Conservation (phyloP, 192 early-diverging fungal genomes). For the Allomyces macrogynus region DNA sequence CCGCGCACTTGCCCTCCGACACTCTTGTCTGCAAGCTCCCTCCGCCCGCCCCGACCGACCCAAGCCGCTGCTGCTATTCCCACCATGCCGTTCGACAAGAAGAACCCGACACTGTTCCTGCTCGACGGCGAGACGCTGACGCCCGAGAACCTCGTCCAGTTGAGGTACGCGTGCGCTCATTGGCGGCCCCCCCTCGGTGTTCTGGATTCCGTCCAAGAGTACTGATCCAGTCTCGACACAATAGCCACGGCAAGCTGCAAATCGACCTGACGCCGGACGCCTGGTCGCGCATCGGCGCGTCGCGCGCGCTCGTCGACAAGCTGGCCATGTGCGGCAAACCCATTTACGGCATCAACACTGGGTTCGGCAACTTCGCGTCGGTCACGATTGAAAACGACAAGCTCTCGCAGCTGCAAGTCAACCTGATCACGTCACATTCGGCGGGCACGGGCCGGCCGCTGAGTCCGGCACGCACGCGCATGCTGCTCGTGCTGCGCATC, state of each 20-base stretch:
- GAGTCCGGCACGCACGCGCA: slow-evolving; percentile 7
- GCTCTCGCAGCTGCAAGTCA: slow-evolving; percentile 5
- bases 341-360: slow-evolving; percentile 12
- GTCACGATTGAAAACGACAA: slow-evolving; percentile 4
- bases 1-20: too few species aligned
- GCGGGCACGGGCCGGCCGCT: slow-evolving; percentile 9
- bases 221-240: too few species aligned
- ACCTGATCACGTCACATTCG: slow-evolving; percentile 8
- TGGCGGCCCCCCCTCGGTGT: too few species aligned
- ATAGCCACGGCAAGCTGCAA: slow-evolving; percentile 4
- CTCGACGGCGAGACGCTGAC: slow-evolving; percentile 9
- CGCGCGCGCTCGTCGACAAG: slow-evolving; percentile 5
- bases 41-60: too few species aligned
- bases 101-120: not conserved
- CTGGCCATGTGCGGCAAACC: slow-evolving; percentile 4
- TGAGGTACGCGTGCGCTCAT: not conserved
- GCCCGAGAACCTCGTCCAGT: slow-evolving; percentile 4
- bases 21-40: too few species aligned
- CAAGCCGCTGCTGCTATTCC: too few species aligned
- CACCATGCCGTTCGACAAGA: not conserved
- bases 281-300: slow-evolving; percentile 3
- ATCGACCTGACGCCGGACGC: slow-evolving; percentile 8
- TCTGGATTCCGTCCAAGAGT: too few species aligned
- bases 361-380: slow-evolving; percentile 11
- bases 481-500: slow-evolving; percentile 6